These are phyloP conservation scores for Paracorniculantispora psalliotae DNA, from an alignment of 2,329 filamentous ascomycete species.

Conservation along the genomic window DNA sequence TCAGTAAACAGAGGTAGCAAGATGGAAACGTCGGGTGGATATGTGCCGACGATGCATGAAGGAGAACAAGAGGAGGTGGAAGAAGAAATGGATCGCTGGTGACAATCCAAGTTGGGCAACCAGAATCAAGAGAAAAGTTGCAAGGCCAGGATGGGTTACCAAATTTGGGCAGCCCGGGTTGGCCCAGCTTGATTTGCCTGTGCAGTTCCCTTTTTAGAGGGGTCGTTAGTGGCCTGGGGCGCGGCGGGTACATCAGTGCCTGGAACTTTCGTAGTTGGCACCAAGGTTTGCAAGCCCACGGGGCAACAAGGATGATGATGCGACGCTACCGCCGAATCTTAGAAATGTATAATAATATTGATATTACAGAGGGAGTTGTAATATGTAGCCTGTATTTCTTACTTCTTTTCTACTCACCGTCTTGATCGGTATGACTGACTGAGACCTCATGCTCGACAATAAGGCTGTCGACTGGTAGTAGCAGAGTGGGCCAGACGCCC, in stretches of 20 bases:
- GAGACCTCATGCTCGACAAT: too few species aligned
- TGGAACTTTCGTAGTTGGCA: background rate
- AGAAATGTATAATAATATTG: too few species aligned
- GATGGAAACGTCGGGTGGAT: too few species aligned
- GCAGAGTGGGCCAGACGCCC: background rate
- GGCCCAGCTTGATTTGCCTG: background rate
- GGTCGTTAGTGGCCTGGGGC: background rate
- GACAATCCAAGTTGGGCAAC: constrained; percentile 1
- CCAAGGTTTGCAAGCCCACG: background rate
- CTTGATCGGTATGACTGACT: background rate
- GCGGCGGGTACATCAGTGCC: background rate
- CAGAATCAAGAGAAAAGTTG: background rate
- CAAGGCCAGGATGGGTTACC: background rate
- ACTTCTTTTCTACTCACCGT: background rate
- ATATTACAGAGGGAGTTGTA: too few species aligned
- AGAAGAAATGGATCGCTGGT: background rate
- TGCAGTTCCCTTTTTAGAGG: background rate
- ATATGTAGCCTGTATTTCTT: background rate
- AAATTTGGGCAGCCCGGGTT: background rate
- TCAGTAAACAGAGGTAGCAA: background rate
- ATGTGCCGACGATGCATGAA: too few species aligned
- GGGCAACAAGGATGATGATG: too few species aligned
- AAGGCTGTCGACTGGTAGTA: background rate
- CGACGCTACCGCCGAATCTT: too few species aligned
- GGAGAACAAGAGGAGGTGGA: too few species aligned